Evolutionary conservation across 495 filamentous ascomycete genomes (phyloP).

Genomic region (Staphylotrichum longicolle): DNA sequence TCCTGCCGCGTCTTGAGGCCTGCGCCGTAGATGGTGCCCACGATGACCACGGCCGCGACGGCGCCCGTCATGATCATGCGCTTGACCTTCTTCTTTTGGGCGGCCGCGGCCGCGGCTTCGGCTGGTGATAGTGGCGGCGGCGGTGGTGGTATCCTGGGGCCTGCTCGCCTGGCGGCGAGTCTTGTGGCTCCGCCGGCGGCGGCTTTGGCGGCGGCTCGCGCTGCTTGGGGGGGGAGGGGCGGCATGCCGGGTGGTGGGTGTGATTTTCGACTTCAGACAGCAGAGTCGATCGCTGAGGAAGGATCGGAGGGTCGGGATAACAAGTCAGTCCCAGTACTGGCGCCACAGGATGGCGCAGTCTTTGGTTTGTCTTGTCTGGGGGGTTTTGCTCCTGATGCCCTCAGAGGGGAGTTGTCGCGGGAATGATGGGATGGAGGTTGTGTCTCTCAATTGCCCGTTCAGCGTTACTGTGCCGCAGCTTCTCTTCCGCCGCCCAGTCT

Average conservation of each 20-base stretch:
- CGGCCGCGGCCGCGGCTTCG: neutral
- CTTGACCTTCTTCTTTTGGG: constrained; percentile 27
- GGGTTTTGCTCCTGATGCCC: too few species aligned
- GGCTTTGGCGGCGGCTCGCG: neutral
- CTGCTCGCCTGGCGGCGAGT: neutral
- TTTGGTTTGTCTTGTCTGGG: neutral
- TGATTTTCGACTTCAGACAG: neutral
- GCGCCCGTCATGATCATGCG: constrained; percentile 43
- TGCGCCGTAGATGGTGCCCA: constrained; percentile 56
- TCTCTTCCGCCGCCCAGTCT: too few species aligned
- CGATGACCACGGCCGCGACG: constrained; percentile 49
- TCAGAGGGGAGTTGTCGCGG: too few species aligned
- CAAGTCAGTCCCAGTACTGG: constrained; percentile 11
- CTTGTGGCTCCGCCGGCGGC: neutral
- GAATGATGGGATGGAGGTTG: neutral
- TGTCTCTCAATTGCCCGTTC: neutral
- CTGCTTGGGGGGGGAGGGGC: neutral
- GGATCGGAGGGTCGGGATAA: neutral
- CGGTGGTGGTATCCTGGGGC: neutral
- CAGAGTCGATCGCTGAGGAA: neutral
- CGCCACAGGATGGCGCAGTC: constrained; percentile 2
- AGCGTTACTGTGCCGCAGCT: neutral
- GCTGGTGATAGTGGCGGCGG: neutral
- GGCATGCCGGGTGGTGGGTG: neutral
- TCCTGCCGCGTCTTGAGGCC: constrained; percentile 56